Evolutionary conservation across 2,329 filamentous ascomycete species (phyloP), one percentile per base, ranked within the genome.

Genomic region (Fusarium newnesense): DNA sequence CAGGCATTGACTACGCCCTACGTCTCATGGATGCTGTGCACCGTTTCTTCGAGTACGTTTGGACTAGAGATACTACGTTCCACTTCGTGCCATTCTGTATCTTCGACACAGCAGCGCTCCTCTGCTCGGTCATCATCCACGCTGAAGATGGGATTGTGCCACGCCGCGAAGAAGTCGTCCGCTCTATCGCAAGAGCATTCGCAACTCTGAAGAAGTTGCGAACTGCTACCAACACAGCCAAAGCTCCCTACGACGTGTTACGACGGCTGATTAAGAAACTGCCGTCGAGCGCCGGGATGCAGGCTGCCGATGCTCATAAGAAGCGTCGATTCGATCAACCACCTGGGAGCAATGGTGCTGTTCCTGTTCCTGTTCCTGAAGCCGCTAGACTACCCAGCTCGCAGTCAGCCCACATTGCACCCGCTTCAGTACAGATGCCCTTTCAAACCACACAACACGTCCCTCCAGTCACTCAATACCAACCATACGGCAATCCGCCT

Each of bases 181-280:
- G 26, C 15, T 40, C 67, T 9, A 58, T 69, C 5, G 16, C 59
- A 3, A 53, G 40, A 30, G 67, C 67, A 3, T 69, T 65, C 21
- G 2, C 40, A 5, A 69, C 67, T 13, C n/a, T 69, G 40, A 69
- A 69, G 65, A 69, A 69, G 24, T 6, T 69, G 19, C 66, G 67
- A 19, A 59, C 67, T 16, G 67, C 67, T 21, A 69, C 67, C 0
- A 69, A 43, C 26, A 69, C 67, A 28, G 67, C 67, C 26, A 69
- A 69, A 24, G 67, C 67, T 28, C 67, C 67, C 13, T 69, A 69
- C 3, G 65, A 69, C 50, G 65, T 69, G 53, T n/a, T 69, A 36
- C 39, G 59, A 39, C 50, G 67, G 26, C 21, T 69, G 65, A 58
- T 69, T 64, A 69, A 69, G 65, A 69, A 69, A 34, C 11, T 69